Evolutionary conservation across 108 stramenopile species (phyloP).

Genomic region (Skeletonema potamos): DNA sequence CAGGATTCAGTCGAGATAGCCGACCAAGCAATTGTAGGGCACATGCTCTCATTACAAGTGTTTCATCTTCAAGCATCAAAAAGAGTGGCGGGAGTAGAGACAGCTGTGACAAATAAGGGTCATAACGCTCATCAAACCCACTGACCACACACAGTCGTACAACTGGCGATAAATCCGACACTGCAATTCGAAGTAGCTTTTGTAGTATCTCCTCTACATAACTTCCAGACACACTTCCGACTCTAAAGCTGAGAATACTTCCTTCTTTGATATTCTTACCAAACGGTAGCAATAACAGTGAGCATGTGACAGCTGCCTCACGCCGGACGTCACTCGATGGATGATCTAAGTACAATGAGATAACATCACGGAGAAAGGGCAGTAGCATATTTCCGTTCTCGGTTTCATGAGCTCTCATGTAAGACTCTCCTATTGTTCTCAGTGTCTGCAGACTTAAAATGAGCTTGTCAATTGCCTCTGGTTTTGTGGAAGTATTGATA

Average conservation of each 20-base stretch:
- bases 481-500: constrained; percentile 60
- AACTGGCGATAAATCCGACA: constrained; percentile 82
- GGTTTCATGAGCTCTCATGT: constrained; percentile 53
- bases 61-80: constrained; percentile 89
- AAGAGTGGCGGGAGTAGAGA: constrained; percentile 84
- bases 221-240: constrained; percentile 58
- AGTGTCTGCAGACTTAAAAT: constrained; percentile 87
- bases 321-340: constrained; percentile 75
- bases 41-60: constrained; percentile 73
- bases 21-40: constrained; percentile 86
- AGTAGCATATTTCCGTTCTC: constrained; percentile 72
- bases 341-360: constrained; percentile 72
- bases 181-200: constrained; percentile 73
- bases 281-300: constrained; percentile 73
- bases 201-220: constrained; percentile 85
- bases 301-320: constrained; percentile 84
- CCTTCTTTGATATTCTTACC: neutral
- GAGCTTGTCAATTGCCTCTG: constrained; percentile 56
- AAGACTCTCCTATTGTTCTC: constrained; percentile 75
- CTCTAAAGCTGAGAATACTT: constrained; percentile 29
- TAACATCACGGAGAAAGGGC: constrained; percentile 85
- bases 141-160: constrained; percentile 87
- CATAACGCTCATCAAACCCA: constrained; percentile 85
- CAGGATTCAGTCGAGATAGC: constrained; percentile 84
- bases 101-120: constrained; percentile 78